Percentiles rank a stretch among this genome's conserved stretches.
phyloP scores from a whole-genome alignment of 2,329 filamentous ascomycete species.

The Colletotrichum acutatum region DNA sequence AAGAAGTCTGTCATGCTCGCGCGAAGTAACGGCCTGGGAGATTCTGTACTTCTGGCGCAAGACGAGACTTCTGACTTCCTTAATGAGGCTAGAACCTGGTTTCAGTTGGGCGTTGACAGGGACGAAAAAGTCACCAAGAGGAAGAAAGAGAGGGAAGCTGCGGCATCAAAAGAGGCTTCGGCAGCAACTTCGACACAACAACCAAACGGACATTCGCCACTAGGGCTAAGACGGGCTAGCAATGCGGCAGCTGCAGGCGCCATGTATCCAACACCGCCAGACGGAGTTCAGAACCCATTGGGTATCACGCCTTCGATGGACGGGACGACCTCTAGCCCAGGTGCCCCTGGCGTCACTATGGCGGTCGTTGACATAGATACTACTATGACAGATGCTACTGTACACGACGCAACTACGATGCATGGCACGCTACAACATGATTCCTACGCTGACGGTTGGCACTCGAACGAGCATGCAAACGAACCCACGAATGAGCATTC shows the following conservation, averaged over 20 bases:
- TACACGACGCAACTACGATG: slow-evolving; percentile 43
- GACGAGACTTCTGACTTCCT: slow-evolving; percentile 61
- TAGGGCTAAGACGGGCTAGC: slow-evolving; percentile 61
- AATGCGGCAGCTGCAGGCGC: slow-evolving; percentile 59
- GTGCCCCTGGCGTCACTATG: slow-evolving; percentile 49
- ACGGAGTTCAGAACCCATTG: slow-evolving; percentile 66
- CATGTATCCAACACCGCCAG: slow-evolving; percentile 79
- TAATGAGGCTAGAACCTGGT: slow-evolving; percentile 60
- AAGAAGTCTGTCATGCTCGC: slow-evolving; percentile 55
- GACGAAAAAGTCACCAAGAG: slow-evolving; percentile 60
- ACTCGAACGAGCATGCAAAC: slow-evolving; percentile 45
- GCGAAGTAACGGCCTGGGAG: slow-evolving; percentile 52
- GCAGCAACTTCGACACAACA: slow-evolving; percentile 54
- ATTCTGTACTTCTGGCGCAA: slow-evolving; percentile 49
- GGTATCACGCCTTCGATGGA: slow-evolving; percentile 69
- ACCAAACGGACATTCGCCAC: slow-evolving; percentile 63
- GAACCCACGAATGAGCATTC: neutral
- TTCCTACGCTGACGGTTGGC: slow-evolving; percentile 53
- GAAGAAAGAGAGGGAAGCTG: slow-evolving; percentile 60
- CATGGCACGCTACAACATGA: slow-evolving; percentile 42
- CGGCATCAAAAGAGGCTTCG: slow-evolving; percentile 54
- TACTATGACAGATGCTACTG: slow-evolving; percentile 35
- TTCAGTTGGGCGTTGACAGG: slow-evolving; percentile 54
- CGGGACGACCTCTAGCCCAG: slow-evolving; percentile 65
- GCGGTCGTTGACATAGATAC: slow-evolving; percentile 48